These are phyloP conservation scores for Rhodotorula sp. DNA, from an alignment of 1,284 basidiomycete genomes.

Conservation along the genomic window DNA sequence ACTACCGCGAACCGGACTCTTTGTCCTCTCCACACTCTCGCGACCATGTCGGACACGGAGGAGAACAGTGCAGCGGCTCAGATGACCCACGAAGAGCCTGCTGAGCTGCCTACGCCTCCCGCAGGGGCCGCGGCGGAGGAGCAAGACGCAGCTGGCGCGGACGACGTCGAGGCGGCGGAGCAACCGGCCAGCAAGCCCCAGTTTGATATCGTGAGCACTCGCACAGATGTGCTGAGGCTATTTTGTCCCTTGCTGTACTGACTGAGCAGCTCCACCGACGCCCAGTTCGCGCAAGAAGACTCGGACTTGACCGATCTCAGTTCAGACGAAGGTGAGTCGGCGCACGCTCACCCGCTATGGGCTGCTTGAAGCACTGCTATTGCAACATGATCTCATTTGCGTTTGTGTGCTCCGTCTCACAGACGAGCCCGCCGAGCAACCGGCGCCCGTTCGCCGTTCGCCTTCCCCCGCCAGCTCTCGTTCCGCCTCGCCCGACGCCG, in stretches of 20 bases:
- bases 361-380: not conserved
- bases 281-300: conserved; percentile 30
- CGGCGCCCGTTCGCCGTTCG: conserved; percentile 3
- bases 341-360: not conserved
- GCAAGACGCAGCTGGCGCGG: not conserved
- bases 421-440: conserved; percentile 4
- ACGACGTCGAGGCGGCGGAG: not conserved
- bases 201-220: not conserved
- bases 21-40: not conserved
- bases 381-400: not conserved
- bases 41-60: conserved; percentile 11
- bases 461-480: conserved; percentile 8
- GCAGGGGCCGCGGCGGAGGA: not conserved
- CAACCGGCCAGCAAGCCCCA: not conserved
- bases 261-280: not conserved
- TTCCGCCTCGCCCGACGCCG: conserved; percentile 10
- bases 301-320: conserved; percentile 28
- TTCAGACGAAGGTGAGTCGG: conserved; percentile 14
- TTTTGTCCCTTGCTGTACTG: not conserved
- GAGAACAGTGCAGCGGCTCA: not conserved
- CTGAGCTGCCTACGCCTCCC: not conserved
- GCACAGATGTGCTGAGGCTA: not conserved
- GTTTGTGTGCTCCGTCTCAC: no score
- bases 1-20: no score
- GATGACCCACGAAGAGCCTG: not conserved